Conservation (phyloP, 2,329 filamentous ascomycete genomes). For the Sporothrix sp. region DNA sequence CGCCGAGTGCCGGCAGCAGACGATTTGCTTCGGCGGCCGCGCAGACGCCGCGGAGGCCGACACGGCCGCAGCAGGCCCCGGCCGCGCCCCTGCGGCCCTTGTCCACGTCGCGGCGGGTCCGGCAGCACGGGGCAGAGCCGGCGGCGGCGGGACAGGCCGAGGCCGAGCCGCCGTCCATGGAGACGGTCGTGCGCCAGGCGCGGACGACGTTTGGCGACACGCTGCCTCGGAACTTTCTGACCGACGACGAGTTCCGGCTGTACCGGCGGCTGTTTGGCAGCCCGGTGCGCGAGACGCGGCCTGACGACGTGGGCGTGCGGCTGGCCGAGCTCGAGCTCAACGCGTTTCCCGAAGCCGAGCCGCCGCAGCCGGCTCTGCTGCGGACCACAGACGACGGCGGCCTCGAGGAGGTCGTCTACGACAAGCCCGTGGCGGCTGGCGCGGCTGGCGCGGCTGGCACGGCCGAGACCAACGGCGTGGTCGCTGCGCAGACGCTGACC, state of each 20-base stretch:
- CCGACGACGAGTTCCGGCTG: constrained; percentile 58
- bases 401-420: constrained; percentile 52
- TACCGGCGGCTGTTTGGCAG: constrained; percentile 77
- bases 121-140: too few species aligned
- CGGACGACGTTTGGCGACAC: constrained; percentile 68
- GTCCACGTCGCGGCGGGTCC: neutral
- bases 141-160: too few species aligned
- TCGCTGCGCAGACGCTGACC: constrained; percentile 21
- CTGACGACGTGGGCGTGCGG: constrained; percentile 48
- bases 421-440: neutral
- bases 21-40: too few species aligned
- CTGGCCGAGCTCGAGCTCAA: constrained; percentile 20
- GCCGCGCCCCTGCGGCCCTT: neutral
- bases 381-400: constrained; percentile 46
- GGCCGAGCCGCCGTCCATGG: constrained; percentile 40
- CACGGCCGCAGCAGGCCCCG: neutral
- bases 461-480: constrained; percentile 18
- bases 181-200: constrained; percentile 58
- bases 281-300: constrained; percentile 52
- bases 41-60: neutral
- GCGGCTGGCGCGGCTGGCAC: neutral
- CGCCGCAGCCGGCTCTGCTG: constrained; percentile 35
- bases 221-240: constrained; percentile 62
- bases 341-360: constrained; percentile 10
- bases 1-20: too few species aligned